phyloP scores from a whole-genome alignment of 192 early-diverging fungal genomes.

The Entophlyctis luteolus region DNA sequence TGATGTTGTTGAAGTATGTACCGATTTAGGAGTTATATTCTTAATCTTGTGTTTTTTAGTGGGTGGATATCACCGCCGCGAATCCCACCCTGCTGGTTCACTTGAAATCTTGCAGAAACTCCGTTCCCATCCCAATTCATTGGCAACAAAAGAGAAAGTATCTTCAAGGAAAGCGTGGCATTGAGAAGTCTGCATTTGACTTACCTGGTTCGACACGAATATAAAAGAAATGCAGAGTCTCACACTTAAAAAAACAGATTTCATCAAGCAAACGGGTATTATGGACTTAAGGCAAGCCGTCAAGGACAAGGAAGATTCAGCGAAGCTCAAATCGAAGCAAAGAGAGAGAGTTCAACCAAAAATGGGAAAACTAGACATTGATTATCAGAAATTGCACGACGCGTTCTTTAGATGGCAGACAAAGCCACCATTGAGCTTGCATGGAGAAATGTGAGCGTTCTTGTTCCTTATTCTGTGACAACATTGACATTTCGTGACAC shows the following conservation, averaged over 20 bases:
- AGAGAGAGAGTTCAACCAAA: constrained; percentile 86
- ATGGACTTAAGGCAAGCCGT: constrained; percentile 90
- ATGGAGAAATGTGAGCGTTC: constrained; percentile 73
- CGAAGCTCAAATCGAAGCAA: constrained; percentile 75
- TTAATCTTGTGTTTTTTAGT: constrained; percentile 31
- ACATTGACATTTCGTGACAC: too few relatives aligned
- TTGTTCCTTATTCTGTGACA: not conserved
- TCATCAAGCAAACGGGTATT: constrained; percentile 96
- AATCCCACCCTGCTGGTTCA: constrained; percentile 87
- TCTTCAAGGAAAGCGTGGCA: constrained; percentile 92
- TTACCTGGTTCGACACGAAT: constrained; percentile 57
- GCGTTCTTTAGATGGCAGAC: constrained; percentile 96
- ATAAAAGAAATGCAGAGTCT: not conserved
- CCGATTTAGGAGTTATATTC: not conserved
- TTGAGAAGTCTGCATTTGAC: constrained; percentile 92
- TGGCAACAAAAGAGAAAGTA: constrained; percentile 98
- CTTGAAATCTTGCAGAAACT: constrained; percentile 88
- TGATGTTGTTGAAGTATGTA: constrained; percentile 85
- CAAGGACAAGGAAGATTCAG: constrained; percentile 81
- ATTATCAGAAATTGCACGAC: constrained; percentile 96
- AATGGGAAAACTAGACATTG: constrained; percentile 94
- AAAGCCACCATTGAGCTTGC: constrained; percentile 66
- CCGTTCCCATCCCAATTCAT: constrained; percentile 90
- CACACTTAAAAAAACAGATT: constrained; percentile 53
- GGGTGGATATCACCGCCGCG: constrained; percentile 87